Conservation (phyloP, 192 early-diverging fungal genomes). For the Backusella australiensis region DNA sequence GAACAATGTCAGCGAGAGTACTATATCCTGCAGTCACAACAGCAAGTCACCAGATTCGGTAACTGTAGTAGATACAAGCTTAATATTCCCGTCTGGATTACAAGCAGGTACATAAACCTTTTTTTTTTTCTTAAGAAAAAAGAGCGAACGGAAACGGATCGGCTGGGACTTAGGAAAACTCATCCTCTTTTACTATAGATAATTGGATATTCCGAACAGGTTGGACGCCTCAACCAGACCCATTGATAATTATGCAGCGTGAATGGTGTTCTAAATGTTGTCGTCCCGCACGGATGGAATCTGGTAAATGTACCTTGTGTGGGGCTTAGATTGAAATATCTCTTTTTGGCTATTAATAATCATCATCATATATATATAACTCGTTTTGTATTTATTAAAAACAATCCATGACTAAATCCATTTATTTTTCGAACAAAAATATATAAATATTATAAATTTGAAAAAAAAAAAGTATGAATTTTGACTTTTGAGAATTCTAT, state of each 20-base stretch:
- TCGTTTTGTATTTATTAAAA: background rate
- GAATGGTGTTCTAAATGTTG: constrained; percentile 2
- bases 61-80: background rate
- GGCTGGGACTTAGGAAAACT: background rate
- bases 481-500: background rate
- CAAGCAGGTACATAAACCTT: background rate
- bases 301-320: background rate
- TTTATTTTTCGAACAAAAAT: background rate
- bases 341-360: background rate
- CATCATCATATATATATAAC: background rate
- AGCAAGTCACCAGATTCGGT: background rate
- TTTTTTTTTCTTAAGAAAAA: no score
- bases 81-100: background rate
- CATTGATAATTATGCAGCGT: constrained; percentile 3
- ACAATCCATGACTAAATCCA: background rate
- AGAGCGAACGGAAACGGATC: background rate
- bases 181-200: background rate
- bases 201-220: constrained; percentile 8
- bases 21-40: background rate
- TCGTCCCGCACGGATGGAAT: background rate
- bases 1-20: background rate
- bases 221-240: constrained; percentile 12
- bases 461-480: background rate
- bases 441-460: background rate
- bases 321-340: background rate